Evolutionary conservation across 2,329 filamentous ascomycete genomes (phyloP), one percentile per base, ranked within the genome.

Genomic region (Hymenoscyphus linearis): DNA sequence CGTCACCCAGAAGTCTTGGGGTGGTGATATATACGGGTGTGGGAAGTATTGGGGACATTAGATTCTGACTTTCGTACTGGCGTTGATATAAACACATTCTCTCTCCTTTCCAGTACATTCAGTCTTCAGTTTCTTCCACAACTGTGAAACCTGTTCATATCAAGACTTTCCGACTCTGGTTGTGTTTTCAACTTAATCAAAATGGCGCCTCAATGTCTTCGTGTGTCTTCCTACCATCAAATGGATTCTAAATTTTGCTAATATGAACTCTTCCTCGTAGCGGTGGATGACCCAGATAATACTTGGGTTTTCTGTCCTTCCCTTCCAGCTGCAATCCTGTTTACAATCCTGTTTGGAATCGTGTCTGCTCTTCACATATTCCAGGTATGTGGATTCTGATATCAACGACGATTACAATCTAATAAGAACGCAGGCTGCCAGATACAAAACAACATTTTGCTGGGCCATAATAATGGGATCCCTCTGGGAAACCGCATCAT

Each of bases 391-490:
- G 3, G 12, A n/a, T 47, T 47, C 18, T 47, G 6, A n/a, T 47
- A 22, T 3, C 4, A 50, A 25, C 9, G 12, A 3, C 40, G 12
- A 25, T 25, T 14, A 4, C 18, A 2, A 25, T 25, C 18, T 50
- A 50, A 50, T 25, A 12, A 18, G 4, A 25, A 25, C 1, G 2
- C 18, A 50, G 44, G 74, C 73, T 0, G 59, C 70, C 55, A 62
- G 69, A 25, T 72, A 74, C 62, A 67, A 67, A 26, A 75, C 76
- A 60, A 62, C 63, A 10, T 79, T 76, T 64, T 74, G 69, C 59
- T 77, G 74, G 75, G 76, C 79, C 4, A 73, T 81, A 7, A 74
- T 77, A 58, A 76, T 79, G 70, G 60, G 56, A 5, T 53, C 57
- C 4, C 26, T 64, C 14, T 65, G 66, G 64, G 64, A 69, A 44